phyloP scores from a whole-genome alignment of 768 basidiomycete genomes.

The Rhodotorula taiwanensis region DNA sequence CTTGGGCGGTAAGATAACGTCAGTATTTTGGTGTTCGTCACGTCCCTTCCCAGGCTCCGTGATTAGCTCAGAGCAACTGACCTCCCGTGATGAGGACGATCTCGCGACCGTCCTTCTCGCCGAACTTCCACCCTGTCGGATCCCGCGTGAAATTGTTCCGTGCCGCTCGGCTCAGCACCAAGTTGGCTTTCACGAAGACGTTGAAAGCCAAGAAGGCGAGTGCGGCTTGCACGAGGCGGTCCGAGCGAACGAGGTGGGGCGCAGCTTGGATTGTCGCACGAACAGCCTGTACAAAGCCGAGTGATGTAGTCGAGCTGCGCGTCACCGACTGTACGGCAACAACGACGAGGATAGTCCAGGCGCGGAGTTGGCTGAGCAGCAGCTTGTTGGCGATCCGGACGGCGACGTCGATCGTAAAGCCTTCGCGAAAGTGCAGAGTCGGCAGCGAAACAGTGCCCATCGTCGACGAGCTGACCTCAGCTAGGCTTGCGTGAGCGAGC shows the following conservation, averaged over 20 bases:
- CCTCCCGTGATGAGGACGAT: conserved; percentile 88
- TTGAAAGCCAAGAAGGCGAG: conserved; percentile 1
- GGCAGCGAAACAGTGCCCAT: conserved; percentile 15
- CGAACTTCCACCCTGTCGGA: conserved; percentile 52
- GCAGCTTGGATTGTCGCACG: neutral
- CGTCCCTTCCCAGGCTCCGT: too few relatives aligned
- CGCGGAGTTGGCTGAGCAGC: conserved; percentile 3
- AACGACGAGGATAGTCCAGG: conserved; percentile 1
- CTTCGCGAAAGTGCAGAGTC: conserved; percentile 11
- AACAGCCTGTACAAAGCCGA: neutral
- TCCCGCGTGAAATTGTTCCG: conserved; percentile 12
- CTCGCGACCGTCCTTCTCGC: conserved; percentile 51
- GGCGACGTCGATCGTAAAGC: conserved; percentile 17
- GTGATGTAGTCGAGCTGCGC: too few relatives aligned
- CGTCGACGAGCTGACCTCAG: too few relatives aligned
- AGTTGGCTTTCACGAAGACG: neutral
- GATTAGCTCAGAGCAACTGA: conserved; percentile 42
- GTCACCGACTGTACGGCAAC: conserved; percentile 1
- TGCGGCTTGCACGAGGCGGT: neutral
- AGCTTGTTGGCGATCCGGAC: neutral
- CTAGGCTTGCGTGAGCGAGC: too few relatives aligned
- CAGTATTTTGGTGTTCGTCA: neutral
- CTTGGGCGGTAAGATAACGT: conserved; percentile 50
- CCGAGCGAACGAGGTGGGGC: neutral
- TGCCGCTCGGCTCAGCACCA: neutral